Percentiles rank a stretch among this genome's conserved stretches.
Conservation (phyloP, 345 rosid genomes). For the Triadica sebifera region DNA sequence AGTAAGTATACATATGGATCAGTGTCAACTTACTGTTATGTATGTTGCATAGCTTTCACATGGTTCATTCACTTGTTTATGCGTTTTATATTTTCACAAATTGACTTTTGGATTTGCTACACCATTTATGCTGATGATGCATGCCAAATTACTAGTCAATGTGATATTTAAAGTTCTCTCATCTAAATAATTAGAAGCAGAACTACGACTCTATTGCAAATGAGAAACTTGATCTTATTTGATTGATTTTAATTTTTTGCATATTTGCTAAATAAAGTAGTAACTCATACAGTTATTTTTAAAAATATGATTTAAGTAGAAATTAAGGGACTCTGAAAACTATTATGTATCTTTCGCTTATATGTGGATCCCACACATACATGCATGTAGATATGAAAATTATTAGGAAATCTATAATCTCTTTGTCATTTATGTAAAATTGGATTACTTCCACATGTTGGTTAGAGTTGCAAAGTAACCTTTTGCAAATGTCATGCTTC, state of each 20-base stretch:
- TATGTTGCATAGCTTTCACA: not conserved
- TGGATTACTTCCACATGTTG: constrained; percentile 1
- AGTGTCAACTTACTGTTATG: not conserved
- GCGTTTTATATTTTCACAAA: not conserved
- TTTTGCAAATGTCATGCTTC: no score
- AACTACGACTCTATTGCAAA: not conserved
- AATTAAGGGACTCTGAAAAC: not conserved
- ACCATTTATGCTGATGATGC: not conserved
- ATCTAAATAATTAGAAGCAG: not conserved
- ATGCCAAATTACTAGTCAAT: not conserved
- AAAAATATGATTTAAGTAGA: not conserved
- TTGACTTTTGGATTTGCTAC: not conserved
- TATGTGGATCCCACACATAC: not conserved
- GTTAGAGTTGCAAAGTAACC: no score
- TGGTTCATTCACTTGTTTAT: not conserved
- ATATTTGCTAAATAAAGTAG: not conserved
- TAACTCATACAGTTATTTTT: not conserved
- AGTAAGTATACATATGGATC: not conserved
- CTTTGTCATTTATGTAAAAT: constrained; percentile 2
- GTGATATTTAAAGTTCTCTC: not conserved
- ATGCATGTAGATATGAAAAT: not conserved
- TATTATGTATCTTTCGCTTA: not conserved
- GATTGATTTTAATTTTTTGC: not conserved
- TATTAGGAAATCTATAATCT: constrained; percentile 5
- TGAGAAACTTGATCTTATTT: not conserved